Evolutionary conservation across 2,329 filamentous ascomycete species (phyloP).

Genomic region (Pestalotiopsis sp.): DNA sequence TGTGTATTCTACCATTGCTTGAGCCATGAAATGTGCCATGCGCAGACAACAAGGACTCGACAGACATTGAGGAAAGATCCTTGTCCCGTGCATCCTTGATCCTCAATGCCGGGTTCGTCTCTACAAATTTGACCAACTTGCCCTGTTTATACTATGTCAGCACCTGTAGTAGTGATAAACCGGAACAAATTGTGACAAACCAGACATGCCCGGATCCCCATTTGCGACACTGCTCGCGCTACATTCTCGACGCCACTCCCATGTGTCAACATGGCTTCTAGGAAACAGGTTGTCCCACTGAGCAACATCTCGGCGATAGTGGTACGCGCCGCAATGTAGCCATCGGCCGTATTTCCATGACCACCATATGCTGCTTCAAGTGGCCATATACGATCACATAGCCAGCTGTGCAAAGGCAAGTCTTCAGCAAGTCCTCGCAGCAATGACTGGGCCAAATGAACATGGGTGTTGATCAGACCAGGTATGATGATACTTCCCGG

Average conservation of each 20-base stretch:
- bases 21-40: conserved; percentile 32
- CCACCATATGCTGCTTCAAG: conserved; percentile 27
- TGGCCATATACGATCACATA: conserved; percentile 52
- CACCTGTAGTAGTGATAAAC: neutral
- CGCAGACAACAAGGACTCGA: conserved; percentile 33
- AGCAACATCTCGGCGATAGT: conserved; percentile 54
- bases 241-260: conserved; percentile 27
- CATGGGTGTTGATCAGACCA: conserved; percentile 52
- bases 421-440: conserved; percentile 52
- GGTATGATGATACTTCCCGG: conserved; percentile 48
- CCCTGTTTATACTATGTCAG: conserved; percentile 20
- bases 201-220: conserved; percentile 25
- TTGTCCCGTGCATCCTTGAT: conserved; percentile 38
- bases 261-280: conserved; percentile 50
- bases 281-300: conserved; percentile 52
- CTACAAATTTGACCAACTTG: conserved; percentile 38
- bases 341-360: conserved; percentile 38
- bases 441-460: conserved; percentile 51
- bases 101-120: conserved; percentile 33
- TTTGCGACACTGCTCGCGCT: conserved; percentile 17
- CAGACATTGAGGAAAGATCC: conserved; percentile 36
- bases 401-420: conserved; percentile 50
- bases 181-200: conserved; percentile 12
- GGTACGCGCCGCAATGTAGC: conserved; percentile 48
- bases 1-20: conserved; percentile 43